Evolutionary conservation across 1,139 yeast species (phyloP), one percentile per base, ranked within the genome.

Genomic region (Yamadazyma atmosphaerica): DNA sequence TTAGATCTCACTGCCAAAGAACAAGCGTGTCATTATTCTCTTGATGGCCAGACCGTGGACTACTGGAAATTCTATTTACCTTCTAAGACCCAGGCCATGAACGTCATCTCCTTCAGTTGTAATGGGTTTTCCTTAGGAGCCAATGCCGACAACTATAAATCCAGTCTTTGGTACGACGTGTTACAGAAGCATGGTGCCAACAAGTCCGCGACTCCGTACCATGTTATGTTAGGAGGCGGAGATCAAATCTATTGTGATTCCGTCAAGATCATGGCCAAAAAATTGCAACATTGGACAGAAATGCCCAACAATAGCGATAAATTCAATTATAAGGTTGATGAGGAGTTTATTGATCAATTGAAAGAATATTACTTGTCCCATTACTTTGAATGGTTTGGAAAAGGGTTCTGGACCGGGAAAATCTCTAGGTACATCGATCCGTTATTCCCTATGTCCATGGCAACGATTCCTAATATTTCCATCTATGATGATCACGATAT

Each of bases 151-250:
- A 64, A 65, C 12, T 90, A 81, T 62, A 77, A 79, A 44, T 86
- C 90, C 11, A 82, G 88, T 4, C 65, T 90, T 49, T 92, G 98
- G 98, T 73, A 68, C 36, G 96, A 92, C 56, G 95, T 90, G 3
- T 55, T 90, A 52, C 68, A 75, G 21, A 79, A 80, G 47, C 96
- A 89, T 56, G 31, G 21, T 6, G 31, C 31, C 21, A 28, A 28
- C 17, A n/a, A 28, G 12, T 14, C 46, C 10, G 54, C 65, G 4
- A 47, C 55, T 7, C 90, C 83, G 35, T 88, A 86, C 63, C 97
- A 92, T 57, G 97, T 88, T 4, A 89, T 90, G 95, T 69, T 90
- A 31, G 98, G 98, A 15, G 98, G 98, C 35, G 98, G 98, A 24
- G 98, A 92, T 60, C 98, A 92, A 63, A 76, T 92, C 38, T 92